Conservation (phyloP, 2,329 filamentous ascomycete species). For the Stachybotrys chlorohalonatus region DNA sequence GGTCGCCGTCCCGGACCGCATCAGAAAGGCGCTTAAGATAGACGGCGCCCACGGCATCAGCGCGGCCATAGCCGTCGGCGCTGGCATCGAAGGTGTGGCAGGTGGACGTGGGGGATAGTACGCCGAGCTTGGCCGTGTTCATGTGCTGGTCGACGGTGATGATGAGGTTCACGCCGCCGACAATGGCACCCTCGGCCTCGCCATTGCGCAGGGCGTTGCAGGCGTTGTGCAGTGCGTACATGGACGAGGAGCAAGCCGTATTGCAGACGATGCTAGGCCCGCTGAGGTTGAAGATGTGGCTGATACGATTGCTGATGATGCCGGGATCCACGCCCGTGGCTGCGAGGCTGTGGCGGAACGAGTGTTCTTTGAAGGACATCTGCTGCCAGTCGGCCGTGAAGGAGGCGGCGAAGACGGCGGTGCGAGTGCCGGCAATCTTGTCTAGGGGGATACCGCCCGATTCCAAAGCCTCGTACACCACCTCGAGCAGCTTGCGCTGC, state of each 20-base stretch:
- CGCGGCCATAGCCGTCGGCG: constrained; percentile 24
- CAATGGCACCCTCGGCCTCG: constrained; percentile 23
- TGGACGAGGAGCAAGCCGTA: constrained; percentile 26
- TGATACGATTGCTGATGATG: constrained; percentile 25
- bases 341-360: constrained; percentile 2
- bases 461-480: constrained; percentile 27
- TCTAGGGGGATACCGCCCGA: constrained; percentile 18
- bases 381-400: constrained; percentile 1
- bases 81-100: constrained; percentile 23
- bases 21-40: constrained; percentile 20
- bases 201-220: constrained; percentile 17
- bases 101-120: constrained; percentile 9
- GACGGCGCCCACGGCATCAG: constrained; percentile 19
- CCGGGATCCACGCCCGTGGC: constrained; percentile 17
- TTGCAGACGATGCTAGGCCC: constrained; percentile 21
- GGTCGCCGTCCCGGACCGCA: constrained; percentile 15
- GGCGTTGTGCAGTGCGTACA: constrained; percentile 15
- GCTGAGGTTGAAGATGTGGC: constrained; percentile 25
- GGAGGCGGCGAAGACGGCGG: constrained; percentile 1
- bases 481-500: constrained; percentile 26
- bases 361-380: neutral
- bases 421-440: neutral
- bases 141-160: constrained; percentile 13
- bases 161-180: constrained; percentile 25
- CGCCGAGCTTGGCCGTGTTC: constrained; percentile 7